Evolutionary conservation across 169 alveolate species (phyloP).

Genomic region (Cytauxzoon felis): DNA sequence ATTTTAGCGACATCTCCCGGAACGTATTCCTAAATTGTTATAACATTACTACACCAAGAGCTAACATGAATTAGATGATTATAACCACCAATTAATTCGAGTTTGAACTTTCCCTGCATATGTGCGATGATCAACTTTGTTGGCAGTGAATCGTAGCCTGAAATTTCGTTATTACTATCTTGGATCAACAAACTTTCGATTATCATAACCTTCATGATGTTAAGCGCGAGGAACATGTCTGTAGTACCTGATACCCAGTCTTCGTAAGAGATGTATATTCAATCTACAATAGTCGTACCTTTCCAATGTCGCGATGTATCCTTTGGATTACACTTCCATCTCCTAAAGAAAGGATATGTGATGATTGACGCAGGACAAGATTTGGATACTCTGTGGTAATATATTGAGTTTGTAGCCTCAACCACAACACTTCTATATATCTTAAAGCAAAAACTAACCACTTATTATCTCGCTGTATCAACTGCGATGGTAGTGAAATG

Average conservation of each 20-base stretch:
- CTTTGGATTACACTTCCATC: not conserved
- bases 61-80: not conserved
- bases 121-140: not conserved
- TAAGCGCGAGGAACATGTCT: not conserved
- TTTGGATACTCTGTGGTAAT: too few species aligned
- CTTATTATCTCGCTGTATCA: not conserved
- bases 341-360: too few species aligned
- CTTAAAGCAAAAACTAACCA: not conserved
- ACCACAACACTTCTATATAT: too few species aligned
- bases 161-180: not conserved
- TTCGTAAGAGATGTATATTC: not conserved
- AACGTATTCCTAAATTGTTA: not conserved
- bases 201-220: not conserved
- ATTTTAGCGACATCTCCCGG: not conserved
- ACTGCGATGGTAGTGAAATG: not conserved
- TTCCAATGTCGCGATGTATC: not conserved
- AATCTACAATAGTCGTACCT: not conserved
- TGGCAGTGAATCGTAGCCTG: not conserved
- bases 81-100: not conserved
- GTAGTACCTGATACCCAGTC: not conserved
- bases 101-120: conserved; percentile 10
- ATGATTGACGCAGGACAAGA: too few species aligned
- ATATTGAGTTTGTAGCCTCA: too few species aligned
- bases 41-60: not conserved
- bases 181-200: not conserved